Percentiles rank a stretch among this genome's conserved stretches.
Conservation (phyloP, 805 yeast species). For the Clavispora vitiphila region DNA sequence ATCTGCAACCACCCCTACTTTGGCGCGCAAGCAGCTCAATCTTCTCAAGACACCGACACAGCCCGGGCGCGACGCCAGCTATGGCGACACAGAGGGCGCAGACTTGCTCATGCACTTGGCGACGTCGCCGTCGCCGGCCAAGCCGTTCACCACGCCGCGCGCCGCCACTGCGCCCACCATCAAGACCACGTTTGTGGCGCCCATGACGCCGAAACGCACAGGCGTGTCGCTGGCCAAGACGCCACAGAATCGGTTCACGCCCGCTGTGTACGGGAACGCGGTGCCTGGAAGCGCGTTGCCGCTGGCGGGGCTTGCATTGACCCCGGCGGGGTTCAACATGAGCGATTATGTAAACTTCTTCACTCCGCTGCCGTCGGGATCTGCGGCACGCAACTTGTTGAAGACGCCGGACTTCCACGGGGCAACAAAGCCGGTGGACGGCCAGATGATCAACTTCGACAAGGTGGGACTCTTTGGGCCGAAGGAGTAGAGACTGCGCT, state of each 20-base stretch:
- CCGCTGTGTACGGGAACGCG: constrained; percentile 27
- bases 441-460: constrained; percentile 41
- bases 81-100: constrained; percentile 63
- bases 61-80: constrained; percentile 18
- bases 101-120: constrained; percentile 77
- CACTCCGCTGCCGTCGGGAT: constrained; percentile 56
- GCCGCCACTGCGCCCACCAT: constrained; percentile 6
- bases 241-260: constrained; percentile 40
- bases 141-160: constrained; percentile 32
- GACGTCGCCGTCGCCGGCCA: constrained; percentile 72
- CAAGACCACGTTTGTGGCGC: constrained; percentile 25
- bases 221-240: constrained; percentile 23
- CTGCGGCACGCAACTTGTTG: constrained; percentile 17
- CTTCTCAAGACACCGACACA: constrained; percentile 37
- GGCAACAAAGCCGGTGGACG: constrained; percentile 29
- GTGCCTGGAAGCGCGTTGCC: constrained; percentile 28
- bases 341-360: constrained; percentile 76
- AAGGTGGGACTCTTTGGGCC: constrained; percentile 25
- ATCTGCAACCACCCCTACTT: constrained; percentile 26
- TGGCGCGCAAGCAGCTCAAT: constrained; percentile 20
- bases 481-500: too few species aligned
- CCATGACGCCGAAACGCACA: constrained; percentile 41
- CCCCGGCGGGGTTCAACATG: constrained; percentile 73
- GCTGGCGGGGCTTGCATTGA: constrained; percentile 39
- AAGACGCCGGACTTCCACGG: constrained; percentile 40